A percentile compares a stretch with the other conserved stretches of the same genome.
These are phyloP conservation scores for Beta corolliflora DNA, from an alignment of 179 eudicot genomes.

Conservation along the genomic window DNA sequence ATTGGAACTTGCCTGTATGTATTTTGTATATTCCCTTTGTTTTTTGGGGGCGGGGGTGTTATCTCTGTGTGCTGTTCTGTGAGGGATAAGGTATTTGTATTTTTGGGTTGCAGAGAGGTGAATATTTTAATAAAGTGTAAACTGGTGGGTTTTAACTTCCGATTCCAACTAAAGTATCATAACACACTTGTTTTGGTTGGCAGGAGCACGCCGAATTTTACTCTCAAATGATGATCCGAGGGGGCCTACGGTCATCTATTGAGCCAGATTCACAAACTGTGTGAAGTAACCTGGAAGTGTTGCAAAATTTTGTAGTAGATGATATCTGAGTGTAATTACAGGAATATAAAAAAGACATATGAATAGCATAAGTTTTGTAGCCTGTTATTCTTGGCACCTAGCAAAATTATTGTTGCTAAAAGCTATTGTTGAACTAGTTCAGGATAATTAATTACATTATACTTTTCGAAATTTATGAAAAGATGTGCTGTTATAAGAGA, in stretches of 20 bases:
- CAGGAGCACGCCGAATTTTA: conserved; percentile 54
- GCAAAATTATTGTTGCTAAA: not conserved
- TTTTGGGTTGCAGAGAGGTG: not conserved
- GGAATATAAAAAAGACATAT: conserved; percentile 5
- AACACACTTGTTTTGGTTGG: conserved; percentile 13
- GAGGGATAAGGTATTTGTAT: not conserved
- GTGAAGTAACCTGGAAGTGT: conserved; percentile 16
- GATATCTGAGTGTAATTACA: conserved; percentile 16
- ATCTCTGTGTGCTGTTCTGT: not conserved
- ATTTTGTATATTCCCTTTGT: no score
- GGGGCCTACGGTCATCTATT: conserved; percentile 40
- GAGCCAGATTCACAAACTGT: conserved; percentile 45
- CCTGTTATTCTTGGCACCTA: not conserved
- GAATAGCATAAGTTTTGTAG: conserved; percentile 12
- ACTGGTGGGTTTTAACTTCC: not conserved
- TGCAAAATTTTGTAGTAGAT: conserved; percentile 24
- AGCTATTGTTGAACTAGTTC: no score
- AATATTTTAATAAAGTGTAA: not conserved
- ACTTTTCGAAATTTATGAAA: not conserved
- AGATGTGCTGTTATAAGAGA: no score
- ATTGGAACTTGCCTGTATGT: no score
- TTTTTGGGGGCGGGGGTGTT: no score
- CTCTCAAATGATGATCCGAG: conserved; percentile 43
- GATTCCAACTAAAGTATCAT: not conserved
- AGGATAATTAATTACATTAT: not conserved